Base-by-base conservation (phyloP, 2,329 filamentous ascomycete genomes). In the Pseudogymnoascus sp. region DNA sequence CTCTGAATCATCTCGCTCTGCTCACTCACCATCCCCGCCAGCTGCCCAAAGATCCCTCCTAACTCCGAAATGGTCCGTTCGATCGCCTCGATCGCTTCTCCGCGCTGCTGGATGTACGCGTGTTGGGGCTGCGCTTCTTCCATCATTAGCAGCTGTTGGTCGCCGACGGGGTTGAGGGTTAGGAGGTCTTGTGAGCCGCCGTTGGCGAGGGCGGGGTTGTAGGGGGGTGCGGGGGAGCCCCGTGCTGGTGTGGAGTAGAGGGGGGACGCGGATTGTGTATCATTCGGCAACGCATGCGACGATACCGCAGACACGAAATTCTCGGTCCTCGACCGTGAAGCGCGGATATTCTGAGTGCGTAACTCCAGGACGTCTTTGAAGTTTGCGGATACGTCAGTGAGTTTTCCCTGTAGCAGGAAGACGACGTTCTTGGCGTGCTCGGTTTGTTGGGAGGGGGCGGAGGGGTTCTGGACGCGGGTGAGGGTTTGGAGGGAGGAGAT, bases 351-450 rank as follows among this genome's bases (percentile, higher is more conserved):
- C 81, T 96, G 96, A 62, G 95, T 98, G 65, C 95, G 87, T 45
- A 96, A 90, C 76, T 99, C 95, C 8, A 99, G 82, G 5, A 98
- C 93, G 71, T 98, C 93, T 77, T 98, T 98, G 83, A 99, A 98
- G 75, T 93, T 96, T 67, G 89, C 91, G 25, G 90, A 90, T 3
- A 99, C 93, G 73, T 96, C 92, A 41, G 92, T 93, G 43, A 98
- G 81, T 73, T 95, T 95, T 67, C 92, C 91, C 77, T 97, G 92
- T 16, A 98, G 80, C 74, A 98, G 83, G 67, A 96, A 87, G 2
- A 97, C 90, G 34, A 98, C 95, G 73, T 98, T 97, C 78, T 96
- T 96, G 80, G 96, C 96, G 79, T 99, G 96, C 74, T 98, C 93
- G 70, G 92, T 92, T 76, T 96, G 92, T 74, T 97, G 93, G 70